phyloP scores from a whole-genome alignment of 805 yeast genomes.

The Kodamaea nitidulidarum region DNA sequence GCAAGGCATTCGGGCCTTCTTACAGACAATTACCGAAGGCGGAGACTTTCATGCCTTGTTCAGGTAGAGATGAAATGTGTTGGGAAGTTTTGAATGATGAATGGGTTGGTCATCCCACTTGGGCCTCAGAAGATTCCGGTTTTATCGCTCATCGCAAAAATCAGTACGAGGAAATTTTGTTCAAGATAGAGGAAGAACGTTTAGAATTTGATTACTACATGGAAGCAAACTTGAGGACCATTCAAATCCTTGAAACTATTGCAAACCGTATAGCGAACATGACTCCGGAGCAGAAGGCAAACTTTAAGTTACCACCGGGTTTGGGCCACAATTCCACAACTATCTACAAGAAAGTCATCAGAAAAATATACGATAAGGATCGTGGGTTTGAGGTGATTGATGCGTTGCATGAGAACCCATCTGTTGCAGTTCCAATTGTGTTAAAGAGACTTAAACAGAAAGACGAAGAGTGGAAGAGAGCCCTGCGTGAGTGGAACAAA shows the following conservation, averaged over 20 bases:
- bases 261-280: constrained; percentile 91
- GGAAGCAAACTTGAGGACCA: constrained; percentile 91
- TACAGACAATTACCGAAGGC: constrained; percentile 89
- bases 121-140: constrained; percentile 99
- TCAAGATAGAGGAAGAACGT: constrained; percentile 97
- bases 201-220: constrained; percentile 95
- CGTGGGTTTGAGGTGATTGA: constrained; percentile 95
- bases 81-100: constrained; percentile 98
- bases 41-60: constrained; percentile 94
- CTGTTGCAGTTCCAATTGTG: constrained; percentile 90
- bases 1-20: constrained; percentile 94
- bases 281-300: constrained; percentile 84
- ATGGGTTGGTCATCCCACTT: constrained; percentile 99
- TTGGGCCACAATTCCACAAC: constrained; percentile 88
- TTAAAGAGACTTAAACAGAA: constrained; percentile 91
- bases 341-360: constrained; percentile 87
- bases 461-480: constrained; percentile 98
- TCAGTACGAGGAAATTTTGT: constrained; percentile 93
- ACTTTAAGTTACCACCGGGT: constrained; percentile 86
- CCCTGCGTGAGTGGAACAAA: constrained; percentile 98
- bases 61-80: constrained; percentile 98
- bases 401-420: constrained; percentile 92
- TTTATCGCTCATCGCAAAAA: constrained; percentile 98
- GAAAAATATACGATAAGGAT: constrained; percentile 90
- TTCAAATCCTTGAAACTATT: constrained; percentile 91